Percentiles rank a stretch among this genome's conserved stretches.
Conservation (phyloP, 1,139 yeast species). For the Lodderomyces orthopsilosis region DNA sequence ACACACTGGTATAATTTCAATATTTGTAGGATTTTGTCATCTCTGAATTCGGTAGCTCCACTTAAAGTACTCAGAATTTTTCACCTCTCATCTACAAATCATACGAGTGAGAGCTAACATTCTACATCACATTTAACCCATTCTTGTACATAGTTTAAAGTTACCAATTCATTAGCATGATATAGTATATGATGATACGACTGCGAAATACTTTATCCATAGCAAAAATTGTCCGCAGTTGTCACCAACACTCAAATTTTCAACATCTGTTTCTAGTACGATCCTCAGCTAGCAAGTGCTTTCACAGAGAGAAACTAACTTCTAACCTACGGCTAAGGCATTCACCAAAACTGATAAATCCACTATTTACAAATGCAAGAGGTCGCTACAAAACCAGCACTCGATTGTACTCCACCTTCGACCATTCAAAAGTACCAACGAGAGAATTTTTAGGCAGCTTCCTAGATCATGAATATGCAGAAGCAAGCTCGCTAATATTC, state of each 20-base stretch:
- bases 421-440: slow-evolving; percentile 4
- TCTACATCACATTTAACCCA: not conserved
- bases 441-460: slow-evolving; percentile 6
- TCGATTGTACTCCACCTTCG: slow-evolving; percentile 1
- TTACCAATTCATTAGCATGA: not conserved
- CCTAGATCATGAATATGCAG: slow-evolving; percentile 12
- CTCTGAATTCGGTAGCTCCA: not conserved
- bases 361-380: not conserved
- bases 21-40: not conserved
- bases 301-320: not conserved
- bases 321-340: not conserved
- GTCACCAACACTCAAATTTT: not conserved
- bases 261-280: not conserved
- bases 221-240: not conserved
- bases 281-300: not conserved
- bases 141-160: slow-evolving; percentile 3
- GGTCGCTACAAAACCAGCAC: not conserved
- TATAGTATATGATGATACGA: slow-evolving; percentile 4
- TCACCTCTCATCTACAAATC: slow-evolving; percentile 3
- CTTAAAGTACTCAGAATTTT: slow-evolving; percentile 1
- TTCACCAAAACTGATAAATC: not conserved
- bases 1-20: no score
- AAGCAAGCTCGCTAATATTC: slow-evolving; percentile 16
- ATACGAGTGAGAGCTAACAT: slow-evolving; percentile 1
- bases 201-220: slow-evolving; percentile 1